A percentile compares a stretch with the other conserved stretches of the same genome.
phyloP scores from a whole-genome alignment of 2,329 filamentous ascomycete species.

The Botrytis deweyae region DNA sequence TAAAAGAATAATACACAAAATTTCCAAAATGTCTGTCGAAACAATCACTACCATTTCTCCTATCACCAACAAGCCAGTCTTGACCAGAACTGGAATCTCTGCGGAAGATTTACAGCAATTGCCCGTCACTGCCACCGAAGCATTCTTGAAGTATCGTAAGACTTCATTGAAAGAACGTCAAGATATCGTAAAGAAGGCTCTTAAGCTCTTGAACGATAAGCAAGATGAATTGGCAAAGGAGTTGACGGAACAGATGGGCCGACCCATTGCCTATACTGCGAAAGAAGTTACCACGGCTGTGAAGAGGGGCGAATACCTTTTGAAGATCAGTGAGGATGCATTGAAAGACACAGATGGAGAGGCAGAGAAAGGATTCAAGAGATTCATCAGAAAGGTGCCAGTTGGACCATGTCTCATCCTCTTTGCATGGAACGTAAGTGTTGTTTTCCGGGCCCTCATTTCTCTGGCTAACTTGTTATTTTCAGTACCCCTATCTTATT shows the following conservation, averaged over 20 bases:
- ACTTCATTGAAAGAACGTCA: slow-evolving; percentile 75
- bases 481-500: slow-evolving; percentile 88
- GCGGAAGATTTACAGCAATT: slow-evolving; percentile 67
- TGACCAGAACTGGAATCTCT: slow-evolving; percentile 75
- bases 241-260: slow-evolving; percentile 91
- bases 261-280: slow-evolving; percentile 82
- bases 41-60: slow-evolving; percentile 81
- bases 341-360: slow-evolving; percentile 81
- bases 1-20: background rate
- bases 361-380: slow-evolving; percentile 81
- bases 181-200: slow-evolving; percentile 75
- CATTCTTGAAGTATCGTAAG: slow-evolving; percentile 74
- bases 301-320: slow-evolving; percentile 79
- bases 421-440: slow-evolving; percentile 91
- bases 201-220: slow-evolving; percentile 67
- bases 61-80: slow-evolving; percentile 78
- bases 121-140: slow-evolving; percentile 68
- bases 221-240: slow-evolving; percentile 81
- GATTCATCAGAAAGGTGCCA: slow-evolving; percentile 85
- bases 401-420: slow-evolving; percentile 85
- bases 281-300: slow-evolving; percentile 84
- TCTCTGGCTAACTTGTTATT: slow-evolving; percentile 23
- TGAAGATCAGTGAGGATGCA: slow-evolving; percentile 77
- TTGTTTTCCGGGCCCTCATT: background rate
- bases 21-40: slow-evolving; percentile 59